Evolutionary conservation across 345 rosid genomes (phyloP).

Genomic region (Salix purpurea): DNA sequence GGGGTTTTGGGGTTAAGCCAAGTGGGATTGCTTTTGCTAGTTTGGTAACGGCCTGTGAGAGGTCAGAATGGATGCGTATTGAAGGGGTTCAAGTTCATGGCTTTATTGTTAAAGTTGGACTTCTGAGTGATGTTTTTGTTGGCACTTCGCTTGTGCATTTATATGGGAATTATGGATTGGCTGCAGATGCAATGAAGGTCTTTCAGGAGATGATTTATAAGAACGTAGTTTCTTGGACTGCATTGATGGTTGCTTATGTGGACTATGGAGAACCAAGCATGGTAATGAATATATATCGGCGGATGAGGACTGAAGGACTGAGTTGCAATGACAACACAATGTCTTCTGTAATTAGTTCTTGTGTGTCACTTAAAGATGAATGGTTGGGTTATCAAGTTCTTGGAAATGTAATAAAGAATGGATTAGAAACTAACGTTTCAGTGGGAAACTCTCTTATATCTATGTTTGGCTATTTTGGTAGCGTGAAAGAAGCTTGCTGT

Average conservation of each 20-base stretch:
- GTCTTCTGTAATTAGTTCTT: slow-evolving; percentile 58
- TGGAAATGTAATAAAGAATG: slow-evolving; percentile 54
- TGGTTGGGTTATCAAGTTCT: slow-evolving; percentile 56
- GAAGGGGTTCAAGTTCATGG: slow-evolving; percentile 73
- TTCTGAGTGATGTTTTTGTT: slow-evolving; percentile 64
- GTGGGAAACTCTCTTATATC: slow-evolving; percentile 68
- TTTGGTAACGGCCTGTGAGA: slow-evolving; percentile 68
- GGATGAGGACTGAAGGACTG: slow-evolving; percentile 54
- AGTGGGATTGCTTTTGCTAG: slow-evolving; percentile 64
- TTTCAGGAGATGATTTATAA: slow-evolving; percentile 78
- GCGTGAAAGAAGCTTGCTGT: slow-evolving; percentile 39
- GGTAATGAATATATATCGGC: slow-evolving; percentile 43
- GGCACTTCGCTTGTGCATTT: slow-evolving; percentile 77
- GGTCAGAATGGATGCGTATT: slow-evolving; percentile 50
- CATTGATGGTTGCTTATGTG: slow-evolving; percentile 68
- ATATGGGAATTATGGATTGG: slow-evolving; percentile 54
- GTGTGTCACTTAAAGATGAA: slow-evolving; percentile 51
- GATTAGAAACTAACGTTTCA: slow-evolving; percentile 50
- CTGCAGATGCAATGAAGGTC: slow-evolving; percentile 47
- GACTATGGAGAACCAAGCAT: slow-evolving; percentile 47
- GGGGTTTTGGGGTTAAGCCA: slow-evolving; percentile 39
- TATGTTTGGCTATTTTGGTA: slow-evolving; percentile 61
- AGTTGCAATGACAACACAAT: slow-evolving; percentile 60
- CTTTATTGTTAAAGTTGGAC: slow-evolving; percentile 51
- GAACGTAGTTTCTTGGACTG: slow-evolving; percentile 91